Base-by-base conservation (phyloP, 169 alveolate genomes). In the Plasmodium coatneyi region DNA sequence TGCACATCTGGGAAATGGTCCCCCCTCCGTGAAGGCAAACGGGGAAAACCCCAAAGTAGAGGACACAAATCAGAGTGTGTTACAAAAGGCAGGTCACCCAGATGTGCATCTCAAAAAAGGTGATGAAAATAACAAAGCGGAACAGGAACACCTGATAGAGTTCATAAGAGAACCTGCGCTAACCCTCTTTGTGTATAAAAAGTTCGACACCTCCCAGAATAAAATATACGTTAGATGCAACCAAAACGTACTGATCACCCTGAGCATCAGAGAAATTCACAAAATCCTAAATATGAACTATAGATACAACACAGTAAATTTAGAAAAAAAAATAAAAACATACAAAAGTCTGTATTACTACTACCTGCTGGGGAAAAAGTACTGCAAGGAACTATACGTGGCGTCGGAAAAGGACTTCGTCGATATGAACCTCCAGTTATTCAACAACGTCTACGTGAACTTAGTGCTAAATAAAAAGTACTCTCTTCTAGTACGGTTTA, bases 351-450 rank as follows among this genome's bases (percentile, higher is more conserved):
- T 86, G 7, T 86, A 74, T 41, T 86, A 86, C 41, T 86, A 86
- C 80, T 86, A 86, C 28, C 60, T 86, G 25, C 39, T 86, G 41
- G 93, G 93, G 2, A 86, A 86, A 39, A 86, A 86, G 36, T 86
- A 86, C 66, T 86, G 93, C 70, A 86, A 78, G 80, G 93, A 86
- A 25, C 9, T 86, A 66, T 86, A 86, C 30, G 80, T 86, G 28
- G 79, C 93, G 41, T 86, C 93, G 5, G 93, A 86, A 32, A 86
- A 86, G 54, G 46, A 74, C 36, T 86, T 86, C 43, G 80, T 54
- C 3, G 93, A 86, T 74, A 74, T 86, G 4, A 86, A 86, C 32
- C 36, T 86, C 9, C 71, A 86, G 28, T 25, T 86, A 14, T 54
- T 86, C 39, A 46, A 86, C 4, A 86, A 86, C 28, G 43, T 86